Evolutionary conservation across 2,329 filamentous ascomycete species (phyloP).

Genomic region (Trichoderma breve): DNA sequence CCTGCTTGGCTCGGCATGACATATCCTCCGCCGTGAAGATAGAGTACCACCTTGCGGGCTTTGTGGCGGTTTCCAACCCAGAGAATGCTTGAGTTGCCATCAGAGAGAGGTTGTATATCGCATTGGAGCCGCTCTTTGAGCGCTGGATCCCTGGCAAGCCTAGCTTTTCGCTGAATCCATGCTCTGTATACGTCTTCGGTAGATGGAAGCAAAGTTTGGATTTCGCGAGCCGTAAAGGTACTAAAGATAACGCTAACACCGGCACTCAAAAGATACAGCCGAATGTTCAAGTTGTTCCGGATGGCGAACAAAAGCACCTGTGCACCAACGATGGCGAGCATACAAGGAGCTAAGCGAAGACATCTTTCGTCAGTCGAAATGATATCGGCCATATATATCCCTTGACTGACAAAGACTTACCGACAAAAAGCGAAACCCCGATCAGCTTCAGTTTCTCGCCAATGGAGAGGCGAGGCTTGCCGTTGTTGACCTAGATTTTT

Average conservation of each 20-base stretch:
- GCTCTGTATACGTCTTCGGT: constrained; percentile 25
- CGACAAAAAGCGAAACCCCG: constrained; percentile 21
- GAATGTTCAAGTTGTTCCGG: constrained; percentile 22
- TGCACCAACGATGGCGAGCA: constrained; percentile 17
- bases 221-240: constrained; percentile 25
- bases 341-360: constrained; percentile 17
- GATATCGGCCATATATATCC: background rate
- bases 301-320: constrained; percentile 23
- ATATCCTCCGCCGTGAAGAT: constrained; percentile 33
- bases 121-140: constrained; percentile 22
- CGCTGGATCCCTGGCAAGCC: constrained; percentile 9
- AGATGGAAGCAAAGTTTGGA: constrained; percentile 26
- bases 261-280: constrained; percentile 23
- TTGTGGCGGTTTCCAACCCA: constrained; percentile 31
- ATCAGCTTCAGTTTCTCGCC: constrained; percentile 23
- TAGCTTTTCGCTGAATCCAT: constrained; percentile 27
- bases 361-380: background rate
- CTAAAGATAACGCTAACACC: constrained; percentile 22
- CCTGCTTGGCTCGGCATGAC: constrained; percentile 24
- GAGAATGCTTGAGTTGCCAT: constrained; percentile 24
- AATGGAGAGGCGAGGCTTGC: constrained; percentile 26
- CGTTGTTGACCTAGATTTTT: background rate
- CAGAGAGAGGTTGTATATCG: constrained; percentile 25
- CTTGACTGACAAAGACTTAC: constrained; percentile 1
- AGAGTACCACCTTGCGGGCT: constrained; percentile 32